A percentile compares a stretch with the other conserved stretches of the same genome.
Conservation (phyloP, 768 basidiomycete genomes). For the Termitomyces eurrhizus region DNA sequence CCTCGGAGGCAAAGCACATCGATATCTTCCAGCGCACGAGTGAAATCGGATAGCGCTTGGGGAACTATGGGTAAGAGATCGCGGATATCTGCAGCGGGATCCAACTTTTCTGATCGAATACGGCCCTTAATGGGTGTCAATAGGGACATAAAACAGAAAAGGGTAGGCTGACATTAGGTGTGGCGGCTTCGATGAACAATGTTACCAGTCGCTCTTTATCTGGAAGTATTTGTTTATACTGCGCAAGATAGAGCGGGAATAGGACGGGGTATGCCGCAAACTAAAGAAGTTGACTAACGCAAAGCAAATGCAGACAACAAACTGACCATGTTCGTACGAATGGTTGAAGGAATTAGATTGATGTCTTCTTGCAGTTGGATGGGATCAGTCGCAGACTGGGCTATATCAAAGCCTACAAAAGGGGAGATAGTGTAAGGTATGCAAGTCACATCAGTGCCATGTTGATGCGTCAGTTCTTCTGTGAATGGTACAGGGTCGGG, state of each 20-base stretch:
- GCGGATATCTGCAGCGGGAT: conserved; percentile 6
- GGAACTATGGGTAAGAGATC: conserved; percentile 7
- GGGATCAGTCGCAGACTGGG: conserved; percentile 30
- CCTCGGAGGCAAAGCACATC: conserved; percentile 9
- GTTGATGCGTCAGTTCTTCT: conserved; percentile 40
- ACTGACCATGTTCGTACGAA: conserved; percentile 45
- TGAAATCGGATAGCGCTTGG: conserved; percentile 1
- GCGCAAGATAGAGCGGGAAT: conserved; percentile 58
- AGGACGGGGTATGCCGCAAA: conserved; percentile 59
- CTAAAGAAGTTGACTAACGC: conserved; percentile 23
- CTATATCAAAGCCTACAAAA: conserved; percentile 40
- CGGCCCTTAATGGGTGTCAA: conserved; percentile 17
- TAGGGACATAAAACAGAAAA: not conserved
- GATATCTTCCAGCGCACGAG: conserved; percentile 3
- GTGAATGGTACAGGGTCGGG: conserved; percentile 43
- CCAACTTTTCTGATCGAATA: conserved; percentile 16
- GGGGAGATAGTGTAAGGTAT: conserved; percentile 56
- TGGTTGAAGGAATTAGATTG: conserved; percentile 37
- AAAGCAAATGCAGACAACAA: conserved; percentile 1
- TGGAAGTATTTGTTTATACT: conserved; percentile 34
- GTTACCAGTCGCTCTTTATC: conserved; percentile 15
- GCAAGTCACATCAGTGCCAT: conserved; percentile 47
- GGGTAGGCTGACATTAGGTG: conserved; percentile 18
- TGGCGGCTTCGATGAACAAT: conserved; percentile 31
- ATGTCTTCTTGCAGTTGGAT: conserved; percentile 30